Percentiles rank a stretch among this genome's conserved stretches.
phyloP scores from a whole-genome alignment of 2,329 filamentous ascomycete species.

The Cadophora sp. region DNA sequence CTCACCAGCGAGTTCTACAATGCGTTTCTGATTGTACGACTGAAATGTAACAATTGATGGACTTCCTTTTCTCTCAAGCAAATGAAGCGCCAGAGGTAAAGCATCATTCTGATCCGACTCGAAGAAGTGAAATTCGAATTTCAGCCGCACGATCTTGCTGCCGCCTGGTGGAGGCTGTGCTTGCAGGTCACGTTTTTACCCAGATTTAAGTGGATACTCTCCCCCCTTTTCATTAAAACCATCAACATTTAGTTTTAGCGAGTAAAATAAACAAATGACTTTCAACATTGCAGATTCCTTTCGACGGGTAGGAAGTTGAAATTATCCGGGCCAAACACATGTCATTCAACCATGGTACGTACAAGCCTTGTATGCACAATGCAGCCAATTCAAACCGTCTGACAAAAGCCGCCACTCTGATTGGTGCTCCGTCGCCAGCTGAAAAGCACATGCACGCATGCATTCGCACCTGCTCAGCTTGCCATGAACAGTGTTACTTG shows the following conservation, averaged over 20 bases:
- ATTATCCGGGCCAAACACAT: neutral
- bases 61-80: too few relatives aligned
- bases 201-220: neutral
- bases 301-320: neutral
- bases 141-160: neutral
- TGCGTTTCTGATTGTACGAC: neutral
- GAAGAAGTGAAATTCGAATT: too few relatives aligned
- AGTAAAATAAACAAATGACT: neutral
- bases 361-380: neutral
- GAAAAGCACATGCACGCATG: constrained; percentile 18
- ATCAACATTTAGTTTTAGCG: neutral
- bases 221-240: neutral
- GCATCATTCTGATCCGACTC: too few relatives aligned
- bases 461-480: neutral
- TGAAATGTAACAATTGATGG: neutral
- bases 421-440: constrained; percentile 9
- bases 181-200: neutral
- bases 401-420: neutral
- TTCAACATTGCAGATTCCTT: neutral
- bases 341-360: neutral
- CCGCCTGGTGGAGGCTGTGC: neutral
- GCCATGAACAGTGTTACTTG: neutral
- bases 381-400: constrained; percentile 2
- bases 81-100: too few relatives aligned
- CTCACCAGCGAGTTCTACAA: neutral